Evolutionary conservation across 257 asterid genomes (phyloP).

Genomic region (Haberlea rhodopensis): DNA sequence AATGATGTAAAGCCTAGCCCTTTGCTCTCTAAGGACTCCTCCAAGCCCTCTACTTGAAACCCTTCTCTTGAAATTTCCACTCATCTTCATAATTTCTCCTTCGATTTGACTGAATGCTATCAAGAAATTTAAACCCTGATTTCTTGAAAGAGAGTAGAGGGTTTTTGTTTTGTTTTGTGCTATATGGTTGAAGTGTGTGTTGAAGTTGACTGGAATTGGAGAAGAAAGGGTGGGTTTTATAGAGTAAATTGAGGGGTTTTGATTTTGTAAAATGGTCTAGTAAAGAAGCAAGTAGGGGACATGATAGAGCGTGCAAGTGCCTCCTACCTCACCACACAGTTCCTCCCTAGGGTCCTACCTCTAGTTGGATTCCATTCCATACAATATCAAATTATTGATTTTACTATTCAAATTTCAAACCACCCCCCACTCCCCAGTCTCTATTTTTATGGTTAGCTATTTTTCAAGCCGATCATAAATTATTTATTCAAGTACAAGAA

Average conservation of each 20-base stretch:
- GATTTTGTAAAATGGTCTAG: too few species aligned
- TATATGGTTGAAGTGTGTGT: too few species aligned
- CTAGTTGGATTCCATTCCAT: too few species aligned
- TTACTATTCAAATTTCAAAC: too few species aligned
- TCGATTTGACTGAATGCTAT: background rate
- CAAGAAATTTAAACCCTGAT: background rate
- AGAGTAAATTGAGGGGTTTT: slow-evolving; percentile 27
- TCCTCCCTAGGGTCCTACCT: slow-evolving; percentile 33
- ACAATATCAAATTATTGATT: too few species aligned
- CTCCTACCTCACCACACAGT: slow-evolving; percentile 49
- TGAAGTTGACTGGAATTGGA: background rate
- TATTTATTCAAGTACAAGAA: too few species aligned
- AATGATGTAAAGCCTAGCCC: slow-evolving; percentile 77
- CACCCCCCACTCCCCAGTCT: too few species aligned
- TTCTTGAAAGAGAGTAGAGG: slow-evolving; percentile 14
- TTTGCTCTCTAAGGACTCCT: slow-evolving; percentile 71
- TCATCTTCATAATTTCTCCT: slow-evolving; percentile 51
- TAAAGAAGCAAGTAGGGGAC: too few species aligned
- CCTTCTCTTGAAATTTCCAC: slow-evolving; percentile 56
- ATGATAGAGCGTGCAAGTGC: slow-evolving; percentile 54
- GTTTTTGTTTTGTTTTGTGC: background rate
- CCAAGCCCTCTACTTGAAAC: slow-evolving; percentile 76
- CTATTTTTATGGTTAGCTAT: too few species aligned
- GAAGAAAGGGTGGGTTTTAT: slow-evolving; percentile 39
- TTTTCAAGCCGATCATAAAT: too few species aligned